phyloP scores from a whole-genome alignment of 192 early-diverging fungal species.

The Backusella parvicylindrica region DNA sequence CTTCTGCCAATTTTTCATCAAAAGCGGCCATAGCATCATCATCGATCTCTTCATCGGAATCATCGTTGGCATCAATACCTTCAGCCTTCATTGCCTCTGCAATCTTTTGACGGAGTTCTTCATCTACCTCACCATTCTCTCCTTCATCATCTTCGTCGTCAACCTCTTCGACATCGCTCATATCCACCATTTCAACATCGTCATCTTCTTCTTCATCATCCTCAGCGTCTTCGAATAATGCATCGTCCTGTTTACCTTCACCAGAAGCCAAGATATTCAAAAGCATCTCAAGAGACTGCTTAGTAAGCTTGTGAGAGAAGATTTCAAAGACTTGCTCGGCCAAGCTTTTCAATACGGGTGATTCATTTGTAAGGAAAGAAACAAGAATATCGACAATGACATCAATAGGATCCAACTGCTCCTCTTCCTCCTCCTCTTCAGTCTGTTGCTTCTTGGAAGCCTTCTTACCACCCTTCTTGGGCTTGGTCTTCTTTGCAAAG shows the following conservation, averaged over 20 bases:
- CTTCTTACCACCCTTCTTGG: slow-evolving; percentile 28
- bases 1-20: slow-evolving; percentile 91
- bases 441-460: slow-evolving; percentile 33
- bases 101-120: slow-evolving; percentile 72
- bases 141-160: slow-evolving; percentile 35
- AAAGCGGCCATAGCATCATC: slow-evolving; percentile 56
- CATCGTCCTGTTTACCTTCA: slow-evolving; percentile 50
- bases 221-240: slow-evolving; percentile 53
- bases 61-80: slow-evolving; percentile 54
- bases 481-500: slow-evolving; percentile 42
- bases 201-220: slow-evolving; percentile 46
- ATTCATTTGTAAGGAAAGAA: slow-evolving; percentile 83
- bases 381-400: slow-evolving; percentile 92
- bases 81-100: slow-evolving; percentile 64
- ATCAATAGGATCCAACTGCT: slow-evolving; percentile 79
- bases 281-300: slow-evolving; percentile 72
- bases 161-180: background rate
- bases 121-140: slow-evolving; percentile 53
- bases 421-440: slow-evolving; percentile 38
- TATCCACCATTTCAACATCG: slow-evolving; percentile 30
- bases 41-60: slow-evolving; percentile 39
- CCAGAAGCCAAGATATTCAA: slow-evolving; percentile 55
- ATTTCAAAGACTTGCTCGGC: slow-evolving; percentile 82
- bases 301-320: slow-evolving; percentile 73
- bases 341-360: slow-evolving; percentile 66